Percentiles rank a stretch among this genome's conserved stretches.
These are phyloP conservation scores for Phytophthora sansomeana DNA, from an alignment of 352 stramenopile genomes.

Conservation along the genomic window DNA sequence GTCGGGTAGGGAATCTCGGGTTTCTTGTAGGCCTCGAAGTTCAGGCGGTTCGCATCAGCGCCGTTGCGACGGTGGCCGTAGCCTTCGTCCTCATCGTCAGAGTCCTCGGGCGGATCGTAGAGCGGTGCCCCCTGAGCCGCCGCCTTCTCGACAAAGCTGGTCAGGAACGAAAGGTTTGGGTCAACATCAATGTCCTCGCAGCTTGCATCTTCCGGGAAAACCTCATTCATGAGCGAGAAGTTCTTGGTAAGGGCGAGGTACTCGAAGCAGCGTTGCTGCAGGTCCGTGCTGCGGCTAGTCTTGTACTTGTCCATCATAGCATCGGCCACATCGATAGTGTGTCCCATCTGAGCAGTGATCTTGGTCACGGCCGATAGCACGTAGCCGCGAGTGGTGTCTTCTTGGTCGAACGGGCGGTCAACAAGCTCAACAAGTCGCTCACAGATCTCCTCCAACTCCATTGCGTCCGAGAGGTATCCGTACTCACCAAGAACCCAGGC, in stretches of 20 bases:
- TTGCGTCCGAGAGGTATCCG: conserved; percentile 95
- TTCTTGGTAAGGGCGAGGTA: conserved; percentile 96
- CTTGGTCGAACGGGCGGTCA: conserved; percentile 84
- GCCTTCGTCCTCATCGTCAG: conserved; percentile 94
- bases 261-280: conserved; percentile 99
- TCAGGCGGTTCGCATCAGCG: conserved; percentile 67
- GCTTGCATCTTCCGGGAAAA: conserved; percentile 97
- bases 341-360: conserved; percentile 95
- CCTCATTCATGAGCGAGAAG: conserved; percentile 89
- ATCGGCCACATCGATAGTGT: conserved; percentile 91
- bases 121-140: conserved; percentile 91
- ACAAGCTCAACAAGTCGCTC: conserved; percentile 95
- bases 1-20: conserved; percentile 89
- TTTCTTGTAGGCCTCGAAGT: conserved; percentile 92
- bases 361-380: conserved; percentile 98
- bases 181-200: conserved; percentile 96
- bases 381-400: conserved; percentile 95
- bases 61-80: conserved; percentile 71
- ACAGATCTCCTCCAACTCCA: conserved; percentile 95
- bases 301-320: conserved; percentile 98
- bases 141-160: conserved; percentile 94
- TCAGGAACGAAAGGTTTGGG: conserved; percentile 95
- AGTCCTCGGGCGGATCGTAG: conserved; percentile 96
- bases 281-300: conserved; percentile 94
- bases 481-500: conserved; percentile 99